Evolutionary conservation across 371 early-diverging fungal genomes (phyloP).

Genomic region (Parasitella parasitica): DNA sequence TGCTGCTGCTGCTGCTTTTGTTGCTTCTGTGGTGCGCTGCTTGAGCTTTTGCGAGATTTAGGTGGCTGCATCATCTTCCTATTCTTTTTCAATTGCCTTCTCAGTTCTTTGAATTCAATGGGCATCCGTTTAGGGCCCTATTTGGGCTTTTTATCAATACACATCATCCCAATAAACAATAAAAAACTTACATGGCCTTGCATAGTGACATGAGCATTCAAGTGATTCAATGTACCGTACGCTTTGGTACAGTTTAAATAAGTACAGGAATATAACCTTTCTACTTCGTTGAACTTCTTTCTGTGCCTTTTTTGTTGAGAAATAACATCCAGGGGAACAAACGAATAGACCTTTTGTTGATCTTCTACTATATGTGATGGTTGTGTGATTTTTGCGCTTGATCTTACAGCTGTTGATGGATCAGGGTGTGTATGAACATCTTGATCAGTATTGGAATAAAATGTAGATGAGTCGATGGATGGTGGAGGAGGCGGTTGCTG

Average conservation of each 20-base stretch:
- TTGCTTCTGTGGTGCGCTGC: neutral
- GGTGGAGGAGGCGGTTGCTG: neutral
- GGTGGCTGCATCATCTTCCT: constrained; percentile 27
- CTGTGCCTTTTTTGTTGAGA: constrained; percentile 67
- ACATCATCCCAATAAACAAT: too few species aligned
- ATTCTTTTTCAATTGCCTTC: constrained; percentile 47
- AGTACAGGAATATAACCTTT: constrained; percentile 67
- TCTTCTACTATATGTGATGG: neutral
- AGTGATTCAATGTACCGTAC: constrained; percentile 73
- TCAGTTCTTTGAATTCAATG: constrained; percentile 64
- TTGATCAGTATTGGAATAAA: neutral
- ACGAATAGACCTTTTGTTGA: constrained; percentile 54
- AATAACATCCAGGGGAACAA: constrained; percentile 62
- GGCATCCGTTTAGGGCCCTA: constrained; percentile 47
- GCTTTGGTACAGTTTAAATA: constrained; percentile 63
- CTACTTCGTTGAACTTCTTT: constrained; percentile 68
- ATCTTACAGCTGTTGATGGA: neutral
- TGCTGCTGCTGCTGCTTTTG: neutral
- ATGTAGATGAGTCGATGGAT: neutral
- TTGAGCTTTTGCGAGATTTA: constrained; percentile 13
- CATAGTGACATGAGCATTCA: constrained; percentile 74
- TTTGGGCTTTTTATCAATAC: too few species aligned
- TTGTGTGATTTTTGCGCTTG: too few species aligned
- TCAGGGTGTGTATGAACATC: neutral
- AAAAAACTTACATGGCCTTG: constrained; percentile 61